Evolutionary conservation across 345 rosid species (phyloP), one percentile per base, ranked within the genome.

Genomic region (Tarenaya hassleriana): DNA sequence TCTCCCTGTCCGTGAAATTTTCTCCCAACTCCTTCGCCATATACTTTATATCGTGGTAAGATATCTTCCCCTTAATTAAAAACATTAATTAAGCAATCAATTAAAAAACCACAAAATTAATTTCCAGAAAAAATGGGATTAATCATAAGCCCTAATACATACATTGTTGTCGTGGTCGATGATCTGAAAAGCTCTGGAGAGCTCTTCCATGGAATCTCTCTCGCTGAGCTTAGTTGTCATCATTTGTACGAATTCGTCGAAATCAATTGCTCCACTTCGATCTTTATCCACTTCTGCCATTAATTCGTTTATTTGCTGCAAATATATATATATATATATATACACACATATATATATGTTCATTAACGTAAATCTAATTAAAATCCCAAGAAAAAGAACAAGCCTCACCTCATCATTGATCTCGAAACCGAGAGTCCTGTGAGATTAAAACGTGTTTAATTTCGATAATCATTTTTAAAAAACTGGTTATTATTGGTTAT

Each of bases 351-450:
- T 24, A 24, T 2, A 24, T 24, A 24, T 24, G 5, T 24, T 2
- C 2, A 24, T 24, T 2, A 24, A 24, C 5, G 29, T n/a, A n/a
- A n/a, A 24, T 5, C 29, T 2, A 16, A 56, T 12, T 10, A 38
- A 10, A 39, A 39, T 37, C n/a, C 14, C 14, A 35, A 7, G 7
- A 38, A 11, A 52, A 34, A 44, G 35, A 58, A 50, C 62, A 55
- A 67, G 87, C 95, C 95, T 92, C 77, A 55, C 95, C 95, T 92
- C 77, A 55, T 74, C 76, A 2, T 80, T 92, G 90, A 85, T 84
- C 81, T 92, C 96, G 8, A 92, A 92, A 16, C 96, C 98, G 20
- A 92, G 96, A 38, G 90, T 85, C 94, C 96, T 87, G 86, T 49
- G 34, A 63, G 35, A 18, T 52, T n/a, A 63, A 10, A 53, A 50